phyloP scores from a whole-genome alignment of 2,329 filamentous ascomycete genomes.

The Neoscytalidium dimidiatum region DNA sequence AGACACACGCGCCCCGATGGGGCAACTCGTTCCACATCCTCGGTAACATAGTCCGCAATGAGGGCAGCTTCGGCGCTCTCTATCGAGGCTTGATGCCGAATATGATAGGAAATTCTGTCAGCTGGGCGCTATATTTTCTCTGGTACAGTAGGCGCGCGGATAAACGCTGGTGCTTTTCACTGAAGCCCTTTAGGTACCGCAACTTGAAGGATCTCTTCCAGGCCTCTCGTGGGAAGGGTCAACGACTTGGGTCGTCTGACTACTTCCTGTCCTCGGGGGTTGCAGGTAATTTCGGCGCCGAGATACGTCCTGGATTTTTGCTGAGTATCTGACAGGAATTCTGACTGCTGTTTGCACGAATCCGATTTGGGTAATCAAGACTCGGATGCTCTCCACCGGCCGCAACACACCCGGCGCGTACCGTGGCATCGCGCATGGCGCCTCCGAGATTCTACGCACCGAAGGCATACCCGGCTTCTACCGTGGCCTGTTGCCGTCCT shows the following conservation, averaged over 20 bases:
- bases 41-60: constrained; percentile 53
- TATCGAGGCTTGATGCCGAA: constrained; percentile 92
- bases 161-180: not conserved
- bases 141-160: constrained; percentile 39
- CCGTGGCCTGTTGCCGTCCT: constrained; percentile 77
- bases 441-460: constrained; percentile 62
- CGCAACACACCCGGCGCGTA: constrained; percentile 76
- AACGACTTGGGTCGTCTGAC: constrained; percentile 62
- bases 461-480: constrained; percentile 86
- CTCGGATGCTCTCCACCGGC: constrained; percentile 89
- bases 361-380: constrained; percentile 98
- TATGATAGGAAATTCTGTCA: constrained; percentile 83
- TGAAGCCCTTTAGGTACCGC: constrained; percentile 47
- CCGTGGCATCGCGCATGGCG: constrained; percentile 71
- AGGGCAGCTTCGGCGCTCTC: constrained; percentile 66
- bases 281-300: constrained; percentile 47
- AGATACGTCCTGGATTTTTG: not conserved
- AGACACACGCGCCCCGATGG: constrained; percentile 27
- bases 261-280: constrained; percentile 77
- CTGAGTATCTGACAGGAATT: constrained; percentile 55
- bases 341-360: constrained; percentile 84
- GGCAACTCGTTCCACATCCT: constrained; percentile 58
- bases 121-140: constrained; percentile 93
- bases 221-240: constrained; percentile 38
- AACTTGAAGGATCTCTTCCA: constrained; percentile 60